Evolutionary conservation across 108 stramenopile genomes (phyloP).

Genomic region (Bacterosira constricta): DNA sequence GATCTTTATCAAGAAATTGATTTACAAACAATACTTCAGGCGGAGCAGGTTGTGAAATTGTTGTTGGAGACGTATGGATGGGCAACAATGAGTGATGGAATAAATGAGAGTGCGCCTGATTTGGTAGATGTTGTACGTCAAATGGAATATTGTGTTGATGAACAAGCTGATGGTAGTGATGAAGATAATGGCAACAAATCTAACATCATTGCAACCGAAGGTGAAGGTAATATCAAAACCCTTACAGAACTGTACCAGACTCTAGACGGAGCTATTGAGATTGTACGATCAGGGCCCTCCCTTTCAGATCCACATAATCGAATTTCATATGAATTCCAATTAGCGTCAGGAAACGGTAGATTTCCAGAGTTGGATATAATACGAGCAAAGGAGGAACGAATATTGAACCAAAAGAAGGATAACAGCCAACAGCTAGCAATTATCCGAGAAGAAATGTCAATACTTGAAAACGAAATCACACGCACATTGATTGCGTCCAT

Average conservation of each 20-base stretch:
- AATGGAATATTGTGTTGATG: not conserved
- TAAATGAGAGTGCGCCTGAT: not conserved
- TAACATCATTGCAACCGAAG: not conserved
- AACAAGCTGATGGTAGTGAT: slow-evolving; percentile 30
- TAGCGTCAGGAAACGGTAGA: slow-evolving; percentile 40
- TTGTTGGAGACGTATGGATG: slow-evolving; percentile 59
- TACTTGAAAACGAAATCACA: slow-evolving; percentile 50
- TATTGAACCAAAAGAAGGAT: slow-evolving; percentile 4
- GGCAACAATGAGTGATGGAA: slow-evolving; percentile 41
- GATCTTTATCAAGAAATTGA: slow-evolving; percentile 40
- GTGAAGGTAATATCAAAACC: not conserved
- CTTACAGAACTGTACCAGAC: slow-evolving; percentile 15
- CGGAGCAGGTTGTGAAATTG: slow-evolving; percentile 67
- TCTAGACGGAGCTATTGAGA: slow-evolving; percentile 50
- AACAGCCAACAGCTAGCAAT: slow-evolving; percentile 35
- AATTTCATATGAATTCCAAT: slow-evolving; percentile 56
- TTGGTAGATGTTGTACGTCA: not conserved
- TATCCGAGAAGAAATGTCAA: slow-evolving; percentile 54
- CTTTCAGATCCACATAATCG: slow-evolving; percentile 19
- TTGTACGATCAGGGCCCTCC: slow-evolving; percentile 41
- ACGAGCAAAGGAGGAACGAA: slow-evolving; percentile 47
- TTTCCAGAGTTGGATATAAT: slow-evolving; percentile 61
- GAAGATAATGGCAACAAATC: not conserved
- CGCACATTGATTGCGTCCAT: slow-evolving; percentile 45
- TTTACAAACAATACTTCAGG: slow-evolving; percentile 71